These are phyloP conservation scores for Claviceps pazoutovae DNA, from an alignment of 2,329 filamentous ascomycete genomes.

Conservation along the genomic window DNA sequence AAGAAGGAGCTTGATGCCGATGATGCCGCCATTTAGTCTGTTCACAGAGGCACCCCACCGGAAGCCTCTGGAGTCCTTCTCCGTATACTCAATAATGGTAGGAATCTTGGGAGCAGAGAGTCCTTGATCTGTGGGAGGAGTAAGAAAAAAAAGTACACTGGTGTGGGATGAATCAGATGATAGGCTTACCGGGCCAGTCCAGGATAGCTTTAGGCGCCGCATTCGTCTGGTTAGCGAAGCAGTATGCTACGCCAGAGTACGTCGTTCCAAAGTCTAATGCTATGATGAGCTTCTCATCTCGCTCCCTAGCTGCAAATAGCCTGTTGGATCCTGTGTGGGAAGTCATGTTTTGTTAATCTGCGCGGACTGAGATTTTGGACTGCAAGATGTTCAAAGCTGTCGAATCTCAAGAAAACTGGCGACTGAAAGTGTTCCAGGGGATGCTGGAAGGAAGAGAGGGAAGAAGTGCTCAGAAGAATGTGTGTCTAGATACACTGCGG, in stretches of 20 bases:
- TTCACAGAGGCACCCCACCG: slow-evolving; percentile 12
- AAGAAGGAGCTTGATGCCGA: slow-evolving; percentile 10
- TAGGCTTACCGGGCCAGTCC: slow-evolving; percentile 10
- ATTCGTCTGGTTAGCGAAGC: slow-evolving; percentile 3
- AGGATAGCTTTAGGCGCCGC: slow-evolving; percentile 20
- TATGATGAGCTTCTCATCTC: slow-evolving; percentile 27
- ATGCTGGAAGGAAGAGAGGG: too few relatives aligned
- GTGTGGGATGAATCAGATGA: background rate
- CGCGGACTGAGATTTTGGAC: too few relatives aligned
- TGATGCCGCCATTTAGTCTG: slow-evolving; percentile 2
- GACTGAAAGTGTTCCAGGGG: too few relatives aligned
- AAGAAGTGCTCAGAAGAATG: too few relatives aligned
- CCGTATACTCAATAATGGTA: slow-evolving; percentile 8
- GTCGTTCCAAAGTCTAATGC: slow-evolving; percentile 44
- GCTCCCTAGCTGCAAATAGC: background rate
- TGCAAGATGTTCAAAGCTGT: too few relatives aligned
- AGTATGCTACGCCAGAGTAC: slow-evolving; percentile 36
- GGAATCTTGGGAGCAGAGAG: slow-evolving; percentile 23
- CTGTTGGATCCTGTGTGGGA: background rate
- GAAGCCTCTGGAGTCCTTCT: slow-evolving; percentile 26
- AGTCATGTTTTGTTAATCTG: too few relatives aligned
- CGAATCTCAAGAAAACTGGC: too few relatives aligned
- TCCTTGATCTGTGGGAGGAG: slow-evolving; percentile 30
- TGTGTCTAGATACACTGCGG: too few relatives aligned
- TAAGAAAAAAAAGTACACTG: slow-evolving; percentile 26